A percentile compares a stretch with the other conserved stretches of the same genome.
Conservation (phyloP, 345 rosid species). For the Hirschfeldia incana region DNA sequence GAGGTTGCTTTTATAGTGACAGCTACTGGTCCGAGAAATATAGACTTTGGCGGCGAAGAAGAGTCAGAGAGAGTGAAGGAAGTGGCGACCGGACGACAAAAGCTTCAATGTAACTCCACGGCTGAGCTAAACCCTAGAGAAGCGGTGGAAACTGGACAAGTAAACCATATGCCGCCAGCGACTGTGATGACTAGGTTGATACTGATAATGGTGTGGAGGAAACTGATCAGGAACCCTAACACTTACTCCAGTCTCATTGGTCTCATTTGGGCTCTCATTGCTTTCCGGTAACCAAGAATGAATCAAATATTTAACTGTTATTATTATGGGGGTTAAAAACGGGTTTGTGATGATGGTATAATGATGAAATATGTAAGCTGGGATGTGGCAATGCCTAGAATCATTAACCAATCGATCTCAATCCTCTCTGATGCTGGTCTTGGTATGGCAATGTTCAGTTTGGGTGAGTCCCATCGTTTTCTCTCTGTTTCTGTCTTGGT, state of each 20-base stretch:
- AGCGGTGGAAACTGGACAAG: constrained; percentile 43
- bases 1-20: neutral
- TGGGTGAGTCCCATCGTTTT: constrained; percentile 3
- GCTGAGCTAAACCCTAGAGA: constrained; percentile 74
- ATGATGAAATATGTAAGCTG: constrained; percentile 36
- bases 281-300: constrained; percentile 49
- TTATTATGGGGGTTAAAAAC: neutral
- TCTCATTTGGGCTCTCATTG: constrained; percentile 80
- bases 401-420: constrained; percentile 63
- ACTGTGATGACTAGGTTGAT: constrained; percentile 93
- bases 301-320: too few relatives aligned
- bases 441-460: constrained; percentile 75
- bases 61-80: constrained; percentile 50
- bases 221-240: constrained; percentile 88
- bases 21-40: constrained; percentile 44
- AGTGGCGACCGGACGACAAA: constrained; percentile 46
- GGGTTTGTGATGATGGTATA: neutral
- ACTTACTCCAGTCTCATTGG: constrained; percentile 91
- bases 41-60: constrained; percentile 50
- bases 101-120: constrained; percentile 64
- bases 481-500: neutral
- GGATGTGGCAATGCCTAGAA: constrained; percentile 73
- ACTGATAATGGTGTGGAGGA: constrained; percentile 92
- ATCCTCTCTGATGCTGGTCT: constrained; percentile 93
- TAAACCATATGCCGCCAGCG: constrained; percentile 81